Conservation (phyloP, 345 rosid species). For the Camelina laxa region DNA sequence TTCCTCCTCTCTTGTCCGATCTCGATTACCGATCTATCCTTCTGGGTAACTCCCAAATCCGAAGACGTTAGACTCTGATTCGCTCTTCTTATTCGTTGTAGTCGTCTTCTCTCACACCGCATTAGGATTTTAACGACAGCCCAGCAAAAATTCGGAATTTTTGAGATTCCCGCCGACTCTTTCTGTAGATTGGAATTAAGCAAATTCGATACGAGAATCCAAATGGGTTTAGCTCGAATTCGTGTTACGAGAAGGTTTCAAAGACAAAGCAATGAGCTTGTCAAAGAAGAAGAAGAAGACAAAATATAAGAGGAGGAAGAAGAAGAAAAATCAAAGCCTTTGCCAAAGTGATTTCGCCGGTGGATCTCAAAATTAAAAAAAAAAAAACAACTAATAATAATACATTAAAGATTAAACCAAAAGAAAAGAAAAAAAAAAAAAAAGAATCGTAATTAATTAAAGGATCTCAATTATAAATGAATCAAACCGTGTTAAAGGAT, state of each 20-base stretch:
- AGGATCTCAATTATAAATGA: slow-evolving; percentile 30
- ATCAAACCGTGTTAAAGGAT: slow-evolving; percentile 17
- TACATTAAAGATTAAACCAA: neutral
- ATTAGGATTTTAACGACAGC: slow-evolving; percentile 49
- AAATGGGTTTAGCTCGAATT: slow-evolving; percentile 28
- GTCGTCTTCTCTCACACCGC: slow-evolving; percentile 59
- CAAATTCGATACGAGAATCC: slow-evolving; percentile 29
- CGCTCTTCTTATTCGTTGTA: slow-evolving; percentile 32
- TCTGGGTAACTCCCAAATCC: slow-evolving; percentile 43
- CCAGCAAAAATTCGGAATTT: slow-evolving; percentile 17
- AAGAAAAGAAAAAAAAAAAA: neutral
- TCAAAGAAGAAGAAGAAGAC: slow-evolving; percentile 30
- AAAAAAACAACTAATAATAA: neutral
- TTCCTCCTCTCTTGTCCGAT: slow-evolving; percentile 37
- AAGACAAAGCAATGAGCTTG: slow-evolving; percentile 39
- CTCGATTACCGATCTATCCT: slow-evolving; percentile 41
- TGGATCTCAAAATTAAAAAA: slow-evolving; percentile 25
- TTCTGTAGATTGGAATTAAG: neutral
- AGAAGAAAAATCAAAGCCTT: slow-evolving; percentile 27
- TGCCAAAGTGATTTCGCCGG: slow-evolving; percentile 33
- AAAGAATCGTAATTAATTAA: slow-evolving; percentile 6
- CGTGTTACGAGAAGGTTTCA: slow-evolving; percentile 13
- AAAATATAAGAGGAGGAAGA: neutral
- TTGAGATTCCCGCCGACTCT: slow-evolving; percentile 26
- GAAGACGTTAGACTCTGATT: slow-evolving; percentile 1